Percentiles rank a stretch among this genome's conserved stretches.
phyloP scores from a whole-genome alignment of 2,329 filamentous ascomycete species.

The Trichoderma breve region DNA sequence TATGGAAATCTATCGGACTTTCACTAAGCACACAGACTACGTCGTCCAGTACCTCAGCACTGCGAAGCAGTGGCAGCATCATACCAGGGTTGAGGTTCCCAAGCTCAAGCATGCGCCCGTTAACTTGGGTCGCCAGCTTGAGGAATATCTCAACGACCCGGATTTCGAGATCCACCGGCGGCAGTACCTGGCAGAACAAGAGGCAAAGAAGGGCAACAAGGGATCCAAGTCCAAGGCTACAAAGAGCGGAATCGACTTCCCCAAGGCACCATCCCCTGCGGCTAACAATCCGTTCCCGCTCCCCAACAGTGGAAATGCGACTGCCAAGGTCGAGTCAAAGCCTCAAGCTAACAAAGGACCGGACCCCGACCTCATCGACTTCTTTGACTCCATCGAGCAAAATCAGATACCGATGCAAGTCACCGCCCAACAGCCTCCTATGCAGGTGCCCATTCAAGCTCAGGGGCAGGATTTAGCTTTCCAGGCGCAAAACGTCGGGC shows the following conservation, averaged over 20 bases:
- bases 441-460: constrained; percentile 29
- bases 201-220: constrained; percentile 57
- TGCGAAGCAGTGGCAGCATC: constrained; percentile 86
- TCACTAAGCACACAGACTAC: constrained; percentile 86
- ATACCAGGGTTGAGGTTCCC: constrained; percentile 89
- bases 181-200: constrained; percentile 87
- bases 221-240: constrained; percentile 37
- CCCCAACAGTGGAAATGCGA: constrained; percentile 29
- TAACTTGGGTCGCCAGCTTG: constrained; percentile 81
- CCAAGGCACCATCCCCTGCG: constrained; percentile 39
- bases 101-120: constrained; percentile 97
- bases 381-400: constrained; percentile 90
- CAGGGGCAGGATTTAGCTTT: constrained; percentile 35
- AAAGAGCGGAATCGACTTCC: constrained; percentile 36
- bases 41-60: constrained; percentile 88
- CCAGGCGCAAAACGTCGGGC: constrained; percentile 40
- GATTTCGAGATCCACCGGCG: constrained; percentile 92
- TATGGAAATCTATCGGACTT: constrained; percentile 86
- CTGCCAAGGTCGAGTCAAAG: constrained; percentile 38
- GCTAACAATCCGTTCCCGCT: constrained; percentile 45
- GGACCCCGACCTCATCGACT: constrained; percentile 82
- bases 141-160: constrained; percentile 90
- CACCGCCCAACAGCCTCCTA: constrained; percentile 34
- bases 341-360: constrained; percentile 58
- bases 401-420: constrained; percentile 71